phyloP scores from a whole-genome alignment of 2,329 filamentous ascomycete genomes.

The Xylaria sp. region DNA sequence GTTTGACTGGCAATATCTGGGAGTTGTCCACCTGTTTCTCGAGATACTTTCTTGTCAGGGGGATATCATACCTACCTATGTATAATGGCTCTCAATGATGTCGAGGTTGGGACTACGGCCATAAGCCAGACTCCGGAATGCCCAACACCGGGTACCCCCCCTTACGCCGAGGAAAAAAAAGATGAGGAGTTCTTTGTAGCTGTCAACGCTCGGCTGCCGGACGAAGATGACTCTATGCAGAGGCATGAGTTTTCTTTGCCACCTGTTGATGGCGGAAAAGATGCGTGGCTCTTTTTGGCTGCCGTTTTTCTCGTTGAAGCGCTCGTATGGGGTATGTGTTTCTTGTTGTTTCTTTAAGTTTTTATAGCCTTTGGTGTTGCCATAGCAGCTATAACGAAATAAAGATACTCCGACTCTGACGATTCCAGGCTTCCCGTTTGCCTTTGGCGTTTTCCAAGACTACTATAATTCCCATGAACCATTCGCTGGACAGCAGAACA shows the following conservation, averaged over 20 bases:
- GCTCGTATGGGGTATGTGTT: slow-evolving; percentile 61
- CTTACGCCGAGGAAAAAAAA: slow-evolving; percentile 13
- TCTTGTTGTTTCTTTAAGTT: neutral
- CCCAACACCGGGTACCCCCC: slow-evolving; percentile 20
- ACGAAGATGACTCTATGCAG: slow-evolving; percentile 19
- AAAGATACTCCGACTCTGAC: slow-evolving; percentile 23
- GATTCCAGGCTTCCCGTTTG: slow-evolving; percentile 69
- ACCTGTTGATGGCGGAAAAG: slow-evolving; percentile 48
- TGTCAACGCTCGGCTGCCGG: slow-evolving; percentile 8
- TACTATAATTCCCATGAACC: slow-evolving; percentile 71
- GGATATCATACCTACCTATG: neutral
- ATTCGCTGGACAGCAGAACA: slow-evolving; percentile 64
- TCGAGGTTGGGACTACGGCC: slow-evolving; percentile 25
- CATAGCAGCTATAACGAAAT: neutral
- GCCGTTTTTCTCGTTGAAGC: slow-evolving; percentile 63
- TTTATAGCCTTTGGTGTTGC: neutral
- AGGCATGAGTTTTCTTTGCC: slow-evolving; percentile 40
- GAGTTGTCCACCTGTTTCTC: slow-evolving; percentile 1
- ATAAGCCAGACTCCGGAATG: slow-evolving; percentile 28
- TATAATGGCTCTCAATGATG: slow-evolving; percentile 29
- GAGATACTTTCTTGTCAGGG: neutral
- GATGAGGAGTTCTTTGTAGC: slow-evolving; percentile 24
- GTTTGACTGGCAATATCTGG: neutral
- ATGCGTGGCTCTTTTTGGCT: slow-evolving; percentile 56
- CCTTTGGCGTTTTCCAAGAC: slow-evolving; percentile 76